Evolutionary conservation across 352 stramenopile species (phyloP).

Genomic region (Phytophthora palmivora): DNA sequence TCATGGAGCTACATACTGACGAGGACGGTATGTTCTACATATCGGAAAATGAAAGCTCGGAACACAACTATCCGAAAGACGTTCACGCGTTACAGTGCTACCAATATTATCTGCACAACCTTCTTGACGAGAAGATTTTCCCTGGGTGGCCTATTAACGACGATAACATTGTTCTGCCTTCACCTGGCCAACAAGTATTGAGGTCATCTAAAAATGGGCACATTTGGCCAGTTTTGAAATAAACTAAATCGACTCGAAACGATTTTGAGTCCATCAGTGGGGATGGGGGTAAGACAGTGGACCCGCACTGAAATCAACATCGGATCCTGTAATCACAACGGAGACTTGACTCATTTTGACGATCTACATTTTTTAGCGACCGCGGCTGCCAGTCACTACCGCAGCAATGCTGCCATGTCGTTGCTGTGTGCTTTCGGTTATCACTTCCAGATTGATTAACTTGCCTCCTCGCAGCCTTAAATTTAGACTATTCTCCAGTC

Average conservation of each 20-base stretch:
- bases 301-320: conserved; percentile 24
- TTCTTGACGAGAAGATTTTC: no score
- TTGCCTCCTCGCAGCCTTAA: no score
- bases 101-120: no score
- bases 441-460: no score
- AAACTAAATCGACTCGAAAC: no score
- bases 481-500: no score
- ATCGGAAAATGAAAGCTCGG: conserved; percentile 62
- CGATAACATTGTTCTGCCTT: no score
- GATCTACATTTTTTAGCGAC: conserved; percentile 7
- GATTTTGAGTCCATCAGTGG: not conserved
- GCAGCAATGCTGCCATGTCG: not conserved
- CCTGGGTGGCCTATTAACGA: no score
- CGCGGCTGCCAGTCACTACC: not conserved
- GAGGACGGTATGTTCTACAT: conserved; percentile 82
- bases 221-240: conserved; percentile 10
- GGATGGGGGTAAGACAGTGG: conserved; percentile 17
- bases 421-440: no score
- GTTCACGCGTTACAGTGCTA: conserved; percentile 86
- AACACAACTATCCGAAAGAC: conserved; percentile 86
- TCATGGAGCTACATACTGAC: conserved; percentile 80
- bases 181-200: no score
- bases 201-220: no score
- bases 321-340: conserved; percentile 15
- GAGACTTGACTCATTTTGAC: conserved; percentile 16